Evolutionary conservation across 2,329 filamentous ascomycete genomes (phyloP).

Genomic region (Nemania sp.): DNA sequence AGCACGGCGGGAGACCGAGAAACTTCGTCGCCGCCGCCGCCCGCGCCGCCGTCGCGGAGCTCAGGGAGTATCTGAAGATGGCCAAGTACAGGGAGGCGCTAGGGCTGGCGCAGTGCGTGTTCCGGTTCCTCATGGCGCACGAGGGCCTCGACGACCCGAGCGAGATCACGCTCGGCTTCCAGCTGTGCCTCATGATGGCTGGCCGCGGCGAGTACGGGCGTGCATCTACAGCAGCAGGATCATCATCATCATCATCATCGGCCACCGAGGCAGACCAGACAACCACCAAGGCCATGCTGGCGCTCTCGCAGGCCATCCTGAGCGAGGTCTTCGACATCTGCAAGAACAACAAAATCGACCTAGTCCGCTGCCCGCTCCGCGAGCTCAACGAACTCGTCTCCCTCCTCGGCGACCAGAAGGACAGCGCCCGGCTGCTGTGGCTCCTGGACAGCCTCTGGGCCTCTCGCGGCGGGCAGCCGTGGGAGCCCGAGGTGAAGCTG

Average conservation of each 20-base stretch:
- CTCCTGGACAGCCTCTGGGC: slow-evolving; percentile 22
- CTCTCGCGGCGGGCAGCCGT: slow-evolving; percentile 12
- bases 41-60: slow-evolving; percentile 20
- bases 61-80: slow-evolving; percentile 13
- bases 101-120: slow-evolving; percentile 17
- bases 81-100: slow-evolving; percentile 20
- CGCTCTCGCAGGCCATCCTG: slow-evolving; percentile 20
- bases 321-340: slow-evolving; percentile 27
- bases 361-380: slow-evolving; percentile 21
- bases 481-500: slow-evolving; percentile 23
- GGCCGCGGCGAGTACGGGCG: slow-evolving; percentile 23
- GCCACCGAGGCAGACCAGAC: slow-evolving; percentile 7
- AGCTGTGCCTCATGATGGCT: slow-evolving; percentile 25
- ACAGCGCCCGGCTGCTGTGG: slow-evolving; percentile 20
- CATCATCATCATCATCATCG: too few species aligned
- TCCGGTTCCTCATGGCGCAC: slow-evolving; percentile 26
- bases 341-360: slow-evolving; percentile 28
- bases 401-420: slow-evolving; percentile 25
- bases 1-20: slow-evolving; percentile 17
- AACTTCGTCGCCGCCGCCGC: slow-evolving; percentile 24
- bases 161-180: slow-evolving; percentile 28
- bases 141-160: slow-evolving; percentile 27
- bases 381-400: slow-evolving; percentile 27
- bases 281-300: slow-evolving; percentile 24
- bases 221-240: too few species aligned